Percentiles rank a stretch among this genome's conserved stretches.
Conservation (phyloP, 768 basidiomycete species). For the Infundibulicybe gibba region DNA sequence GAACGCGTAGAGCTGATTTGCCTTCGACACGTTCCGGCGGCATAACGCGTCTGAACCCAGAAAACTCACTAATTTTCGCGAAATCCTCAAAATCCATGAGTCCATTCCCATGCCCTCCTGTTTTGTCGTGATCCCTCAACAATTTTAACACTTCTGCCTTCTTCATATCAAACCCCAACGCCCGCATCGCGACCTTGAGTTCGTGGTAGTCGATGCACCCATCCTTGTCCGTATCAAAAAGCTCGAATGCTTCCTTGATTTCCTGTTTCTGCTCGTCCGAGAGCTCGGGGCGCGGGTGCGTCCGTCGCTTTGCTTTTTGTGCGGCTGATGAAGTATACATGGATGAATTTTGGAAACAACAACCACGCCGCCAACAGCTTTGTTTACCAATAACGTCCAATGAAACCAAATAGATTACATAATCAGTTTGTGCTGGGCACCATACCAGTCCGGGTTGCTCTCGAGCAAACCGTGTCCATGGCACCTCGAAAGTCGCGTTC, state of each 20-base stretch:
- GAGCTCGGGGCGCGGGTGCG: constrained; percentile 77
- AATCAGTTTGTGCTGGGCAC: too few relatives aligned
- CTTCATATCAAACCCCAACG: constrained; percentile 96
- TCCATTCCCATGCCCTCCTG: constrained; percentile 45
- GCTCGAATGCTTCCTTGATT: constrained; percentile 97
- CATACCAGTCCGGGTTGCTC: too few relatives aligned
- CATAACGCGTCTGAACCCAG: too few relatives aligned
- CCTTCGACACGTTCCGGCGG: too few relatives aligned
- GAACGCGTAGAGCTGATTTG: constrained; percentile 1
- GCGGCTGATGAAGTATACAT: constrained; percentile 68
- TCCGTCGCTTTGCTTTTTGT: constrained; percentile 70
- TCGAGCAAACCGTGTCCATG: constrained; percentile 22
- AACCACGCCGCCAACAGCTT: not conserved
- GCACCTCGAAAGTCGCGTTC: constrained; percentile 35
- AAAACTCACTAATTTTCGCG: constrained; percentile 80
- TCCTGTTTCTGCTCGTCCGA: constrained; percentile 91
- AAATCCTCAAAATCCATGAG: constrained; percentile 95
- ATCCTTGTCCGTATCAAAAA: constrained; percentile 99
- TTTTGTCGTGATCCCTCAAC: constrained; percentile 86
- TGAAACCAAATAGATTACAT: too few relatives aligned
- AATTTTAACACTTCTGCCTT: constrained; percentile 97
- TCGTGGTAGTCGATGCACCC: constrained; percentile 97
- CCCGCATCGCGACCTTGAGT: constrained; percentile 97
- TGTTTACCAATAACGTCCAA: not conserved
- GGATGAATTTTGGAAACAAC: not conserved